Base-by-base conservation (phyloP, 2,329 filamentous ascomycete genomes). In the Rugonectria rugulosa region DNA sequence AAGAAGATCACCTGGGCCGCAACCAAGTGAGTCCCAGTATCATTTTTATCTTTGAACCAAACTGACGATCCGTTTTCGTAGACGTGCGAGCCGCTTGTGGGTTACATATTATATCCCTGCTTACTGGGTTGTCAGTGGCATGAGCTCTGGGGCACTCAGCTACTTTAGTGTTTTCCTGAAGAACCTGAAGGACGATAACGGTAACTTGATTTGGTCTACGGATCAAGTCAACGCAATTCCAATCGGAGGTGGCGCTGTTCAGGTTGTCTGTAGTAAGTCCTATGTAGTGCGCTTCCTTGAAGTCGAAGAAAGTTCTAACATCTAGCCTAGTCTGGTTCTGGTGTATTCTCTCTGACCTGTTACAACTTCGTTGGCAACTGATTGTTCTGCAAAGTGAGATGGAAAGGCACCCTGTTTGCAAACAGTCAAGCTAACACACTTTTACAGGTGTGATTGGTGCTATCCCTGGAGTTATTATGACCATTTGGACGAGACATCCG, bases 161-260 rank as follows among this genome's bases (percentile, higher is more conserved):
- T 77, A 72, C 65, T 74, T 77, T 58, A 62, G 67, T 34, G 36
- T 67, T 9, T 72, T 68, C 26, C 64, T 72, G 20, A 70, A 72
- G 65, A 72, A 24, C 66, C 40, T 69, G n/a, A 51, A 27, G 44
- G 52, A 56, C 15, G 45, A 44, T 9, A 53, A 66, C 10, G 66
- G 64, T 3, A 76, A 34, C 8, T 53, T 34, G 3, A 62, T 51
- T 40, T 77, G 62, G 63, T 68, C 47, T 45, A 69, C 53, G 46
- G 69, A 50, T 17, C 75, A 84, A 37, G 81, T 85, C 51, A 83
- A 83, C 48, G 77, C 76, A 15, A 80, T 81, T 42, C 79, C 79
- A 0, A 80, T 79, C 0, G 74, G 74, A 1, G 77, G 70, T 6
- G 72, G 68, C n/a, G 71, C 65, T 6, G 53, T 71, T 2, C 68